Evolutionary conservation across 768 basidiomycete genomes (phyloP).

Genomic region (Chalciporus chontae): DNA sequence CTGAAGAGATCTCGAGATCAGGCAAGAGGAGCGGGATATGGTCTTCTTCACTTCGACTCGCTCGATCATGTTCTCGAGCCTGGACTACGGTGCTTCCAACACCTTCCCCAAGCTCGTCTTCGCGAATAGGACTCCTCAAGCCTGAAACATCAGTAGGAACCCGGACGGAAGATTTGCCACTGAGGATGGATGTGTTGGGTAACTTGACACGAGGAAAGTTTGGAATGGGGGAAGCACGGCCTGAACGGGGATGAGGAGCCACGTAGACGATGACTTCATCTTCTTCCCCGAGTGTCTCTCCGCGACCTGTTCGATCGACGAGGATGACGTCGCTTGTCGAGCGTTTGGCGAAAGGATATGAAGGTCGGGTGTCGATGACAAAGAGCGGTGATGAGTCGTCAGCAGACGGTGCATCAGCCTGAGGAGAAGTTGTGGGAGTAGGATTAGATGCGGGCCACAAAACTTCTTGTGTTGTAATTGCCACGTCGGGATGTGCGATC

Average conservation of each 20-base stretch:
- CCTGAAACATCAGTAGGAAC: not conserved
- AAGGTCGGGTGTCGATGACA: constrained; percentile 42
- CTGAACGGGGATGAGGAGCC: constrained; percentile 62
- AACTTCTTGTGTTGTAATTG: not conserved
- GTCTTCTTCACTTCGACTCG: constrained; percentile 5
- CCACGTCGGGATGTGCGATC: not conserved
- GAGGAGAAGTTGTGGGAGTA: not conserved
- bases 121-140: constrained; percentile 9
- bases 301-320: constrained; percentile 18
- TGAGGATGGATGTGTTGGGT: constrained; percentile 25
- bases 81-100: not conserved
- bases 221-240: constrained; percentile 11
- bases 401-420: not conserved
- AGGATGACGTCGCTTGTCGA: constrained; percentile 23
- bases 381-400: constrained; percentile 12
- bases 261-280: constrained; percentile 77
- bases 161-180: constrained; percentile 4
- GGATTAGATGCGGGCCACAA: not conserved
- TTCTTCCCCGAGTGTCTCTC: constrained; percentile 31
- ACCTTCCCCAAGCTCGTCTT: not conserved
- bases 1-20: constrained; percentile 10
- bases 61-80: not conserved
- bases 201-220: constrained; percentile 13
- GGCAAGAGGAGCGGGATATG: constrained; percentile 28
- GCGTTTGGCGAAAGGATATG: not conserved